Percentiles rank a stretch among this genome's conserved stretches.
These are phyloP conservation scores for Serendipita indica DNA, from an alignment of 768 basidiomycete genomes.

Conservation along the genomic window DNA sequence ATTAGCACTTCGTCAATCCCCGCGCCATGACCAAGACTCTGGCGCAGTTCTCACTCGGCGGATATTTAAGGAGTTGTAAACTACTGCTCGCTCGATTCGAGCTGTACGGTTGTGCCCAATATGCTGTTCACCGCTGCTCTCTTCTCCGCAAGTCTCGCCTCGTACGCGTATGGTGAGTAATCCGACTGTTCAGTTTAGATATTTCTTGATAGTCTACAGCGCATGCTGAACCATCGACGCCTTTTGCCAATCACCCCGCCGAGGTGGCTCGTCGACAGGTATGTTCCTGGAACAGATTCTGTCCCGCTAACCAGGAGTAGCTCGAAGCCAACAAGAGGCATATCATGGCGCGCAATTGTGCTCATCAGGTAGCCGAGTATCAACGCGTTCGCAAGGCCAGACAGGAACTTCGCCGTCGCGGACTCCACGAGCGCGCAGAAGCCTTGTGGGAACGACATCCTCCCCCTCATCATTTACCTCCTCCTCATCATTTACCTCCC, in stretches of 20 bases:
- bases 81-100: too few relatives aligned
- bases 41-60: too few relatives aligned
- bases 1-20: too few relatives aligned
- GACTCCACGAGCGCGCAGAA: too few relatives aligned
- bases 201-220: neutral
- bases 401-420: neutral
- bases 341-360: slow-evolving; percentile 7
- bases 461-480: neutral
- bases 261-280: slow-evolving; percentile 4
- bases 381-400: neutral
- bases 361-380: neutral
- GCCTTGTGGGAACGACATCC: too few relatives aligned
- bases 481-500: neutral
- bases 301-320: neutral
- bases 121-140: neutral
- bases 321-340: slow-evolving; percentile 5
- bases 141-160: neutral
- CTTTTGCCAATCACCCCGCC: slow-evolving; percentile 2
- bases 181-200: neutral
- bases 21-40: too few relatives aligned
- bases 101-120: too few relatives aligned
- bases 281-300: neutral
- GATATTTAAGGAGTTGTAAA: too few relatives aligned
- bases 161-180: neutral
- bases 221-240: neutral